Base-by-base conservation (phyloP, 768 basidiomycete species). In the Pisolithus albus region DNA sequence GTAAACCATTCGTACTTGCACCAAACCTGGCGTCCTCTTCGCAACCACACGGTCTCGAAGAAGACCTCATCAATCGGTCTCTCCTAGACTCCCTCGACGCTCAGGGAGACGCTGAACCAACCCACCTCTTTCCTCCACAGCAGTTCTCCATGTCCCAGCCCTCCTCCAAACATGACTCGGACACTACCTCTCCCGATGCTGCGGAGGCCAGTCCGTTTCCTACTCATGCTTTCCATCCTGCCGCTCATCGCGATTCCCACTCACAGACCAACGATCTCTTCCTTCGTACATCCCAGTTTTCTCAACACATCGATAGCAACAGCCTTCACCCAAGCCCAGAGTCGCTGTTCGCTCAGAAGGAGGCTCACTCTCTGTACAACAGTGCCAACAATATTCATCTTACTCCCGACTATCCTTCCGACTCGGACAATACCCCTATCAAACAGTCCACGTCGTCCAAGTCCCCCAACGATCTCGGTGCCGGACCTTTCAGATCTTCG, bases 1-100 rank as follows among this genome's bases (percentile, higher is more conserved):
- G 66, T 67, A 70, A 67, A 30, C 67, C 56, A 37, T 53, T 55
- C 55, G 36, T 46, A 59, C 70, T 67, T 78, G 26, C 26, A 26
- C 26, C 26, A 26, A 77, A 62, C 60, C 78, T 80, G 79, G 79
- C 79, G 70, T 66, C 75, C 64, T 70, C 74, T 69, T 56, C 64
- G 61, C 58, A 55, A 58, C 56, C 48, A 41, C 72, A 70, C 61
- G 72, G 71, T 59, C 59, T 66, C 32, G 65, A 70, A 61, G 88
- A 91, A 79, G 88, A 86, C 70, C 83, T 83, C 62, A 88, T 91
- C 66, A 91, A 90, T 74, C 83, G 84, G 66, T 89, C 88, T 50
- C 78, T 91, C 52, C 72, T 91, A 59, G 88, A 87, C 68, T 86
- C 83, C 39, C 78, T 92, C 64, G 82, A 91, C 78, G 86, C 83